Evolutionary conservation across 2,329 filamentous ascomycete species (phyloP), one percentile per base, ranked within the genome.

Genomic region (Ascochyta rabiei): DNA sequence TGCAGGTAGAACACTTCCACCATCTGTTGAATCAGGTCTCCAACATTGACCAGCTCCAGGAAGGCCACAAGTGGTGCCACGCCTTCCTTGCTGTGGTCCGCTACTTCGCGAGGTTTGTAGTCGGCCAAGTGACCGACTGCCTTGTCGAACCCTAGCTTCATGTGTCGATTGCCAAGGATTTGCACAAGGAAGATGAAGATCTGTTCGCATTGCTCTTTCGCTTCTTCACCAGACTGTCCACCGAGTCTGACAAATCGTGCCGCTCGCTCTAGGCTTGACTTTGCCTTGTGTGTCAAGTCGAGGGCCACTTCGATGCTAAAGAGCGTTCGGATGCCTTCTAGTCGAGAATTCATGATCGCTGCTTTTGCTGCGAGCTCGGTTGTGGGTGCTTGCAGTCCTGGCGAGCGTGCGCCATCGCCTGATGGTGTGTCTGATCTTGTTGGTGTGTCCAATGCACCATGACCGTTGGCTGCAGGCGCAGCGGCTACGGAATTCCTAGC

Each of bases 1-100:
- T 98, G 95, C 72, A 96, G 90, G 76, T 96, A 99, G 73, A 99
- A 99, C 30, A 99, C 92, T 72, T 99, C 95, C 54, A 99, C 86
- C 95, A 99, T 99, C 75, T 99, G 95, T 56, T 96, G 91, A 66
- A 99, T 99, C 53, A 99, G 82, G 73, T 99, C 95, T 54, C 95
- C 95, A 0, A 99, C 93, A 71, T 99, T 99, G 73, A 99, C 95
- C 24, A 99, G 84, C 77, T 99, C 95, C 57, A 99, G 86, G 68
- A 99, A 99, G 0, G 91, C 97, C 40, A 97, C 92, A 4, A 99
- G 83, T 2, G 95, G 95, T 49, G 92, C 91, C 7, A 97, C 93
- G 0, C 90, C 90, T 30, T 84, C 80, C 60, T 87, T 82, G 66
- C 85, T 85, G 61, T 89, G 86, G 60, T 89, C 86, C 67, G 80